Conservation (phyloP, 257 asterid genomes). For the Jacaranda copaia region DNA sequence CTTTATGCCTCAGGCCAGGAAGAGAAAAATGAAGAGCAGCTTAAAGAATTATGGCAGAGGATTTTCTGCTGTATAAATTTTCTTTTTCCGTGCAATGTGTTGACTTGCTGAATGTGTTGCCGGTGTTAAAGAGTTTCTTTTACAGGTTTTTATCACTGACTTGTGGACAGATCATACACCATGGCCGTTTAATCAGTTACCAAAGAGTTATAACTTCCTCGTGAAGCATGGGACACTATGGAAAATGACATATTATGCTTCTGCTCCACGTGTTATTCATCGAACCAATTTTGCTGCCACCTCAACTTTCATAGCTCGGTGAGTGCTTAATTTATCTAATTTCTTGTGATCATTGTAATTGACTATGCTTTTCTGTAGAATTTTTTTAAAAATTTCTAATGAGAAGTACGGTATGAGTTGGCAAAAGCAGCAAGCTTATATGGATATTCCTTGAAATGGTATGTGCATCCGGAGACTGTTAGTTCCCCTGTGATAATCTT, state of each 20-base stretch:
- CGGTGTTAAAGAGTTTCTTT: slow-evolving; percentile 37
- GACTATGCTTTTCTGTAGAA: not conserved
- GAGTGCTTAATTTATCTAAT: slow-evolving; percentile 32
- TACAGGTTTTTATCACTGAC: slow-evolving; percentile 89
- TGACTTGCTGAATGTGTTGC: slow-evolving; percentile 35
- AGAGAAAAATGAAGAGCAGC: not conserved
- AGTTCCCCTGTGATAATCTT: slow-evolving; percentile 15
- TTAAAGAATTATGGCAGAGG: slow-evolving; percentile 4
- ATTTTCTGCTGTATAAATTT: not conserved
- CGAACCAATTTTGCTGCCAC: slow-evolving; percentile 98
- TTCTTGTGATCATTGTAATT: not conserved
- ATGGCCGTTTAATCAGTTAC: slow-evolving; percentile 99
- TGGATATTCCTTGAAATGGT: not conserved
- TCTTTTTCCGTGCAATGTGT: slow-evolving; percentile 8
- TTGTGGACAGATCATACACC: slow-evolving; percentile 99
- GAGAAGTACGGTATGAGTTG: not conserved
- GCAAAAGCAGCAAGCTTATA: not conserved
- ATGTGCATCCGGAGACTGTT: slow-evolving; percentile 6
- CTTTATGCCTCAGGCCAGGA: slow-evolving; percentile 2
- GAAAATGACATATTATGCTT: slow-evolving; percentile 91
- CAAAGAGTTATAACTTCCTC: slow-evolving; percentile 93
- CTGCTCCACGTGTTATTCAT: slow-evolving; percentile 90
- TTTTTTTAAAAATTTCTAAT: too few species aligned
- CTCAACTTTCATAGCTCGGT: slow-evolving; percentile 96
- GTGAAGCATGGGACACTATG: slow-evolving; percentile 94